Conservation (phyloP, 768 basidiomycete genomes). For the Infundibulicybe gibba region DNA sequence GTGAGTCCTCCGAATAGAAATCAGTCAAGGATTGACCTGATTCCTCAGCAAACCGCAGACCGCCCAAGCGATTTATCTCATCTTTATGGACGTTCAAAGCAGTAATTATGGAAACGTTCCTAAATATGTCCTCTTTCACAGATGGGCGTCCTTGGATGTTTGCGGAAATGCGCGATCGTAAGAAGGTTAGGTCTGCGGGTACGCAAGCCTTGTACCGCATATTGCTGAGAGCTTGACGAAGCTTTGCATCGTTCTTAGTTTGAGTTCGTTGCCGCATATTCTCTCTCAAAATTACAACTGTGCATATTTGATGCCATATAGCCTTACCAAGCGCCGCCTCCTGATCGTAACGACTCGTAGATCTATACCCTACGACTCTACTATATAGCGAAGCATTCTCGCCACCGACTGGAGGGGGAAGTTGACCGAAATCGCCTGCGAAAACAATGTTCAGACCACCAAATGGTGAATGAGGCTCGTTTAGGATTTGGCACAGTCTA, state of each 20-base stretch:
- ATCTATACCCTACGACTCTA: constrained; percentile 5
- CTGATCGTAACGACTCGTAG: constrained; percentile 6
- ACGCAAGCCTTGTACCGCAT: constrained; percentile 31
- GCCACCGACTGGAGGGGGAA: constrained; percentile 26
- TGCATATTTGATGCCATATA: constrained; percentile 27
- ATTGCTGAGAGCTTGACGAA: constrained; percentile 21
- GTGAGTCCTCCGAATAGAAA: constrained; percentile 20
- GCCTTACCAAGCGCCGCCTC: constrained; percentile 19
- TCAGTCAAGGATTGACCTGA: constrained; percentile 12
- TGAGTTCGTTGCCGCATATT: constrained; percentile 29
- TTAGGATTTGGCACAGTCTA: constrained; percentile 11
- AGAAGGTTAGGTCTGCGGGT: constrained; percentile 22
- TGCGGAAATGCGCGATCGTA: constrained; percentile 15
- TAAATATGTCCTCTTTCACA: constrained; percentile 12
- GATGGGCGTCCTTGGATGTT: constrained; percentile 1
- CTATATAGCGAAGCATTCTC: constrained; percentile 14
- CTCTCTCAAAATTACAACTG: constrained; percentile 27
- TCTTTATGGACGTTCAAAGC: constrained; percentile 23
- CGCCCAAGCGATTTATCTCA: constrained; percentile 24
- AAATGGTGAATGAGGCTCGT: constrained; percentile 16
- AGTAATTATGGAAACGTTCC: constrained; percentile 30
- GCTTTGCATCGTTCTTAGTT: constrained; percentile 18
- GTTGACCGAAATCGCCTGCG: constrained; percentile 42
- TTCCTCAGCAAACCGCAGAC: constrained; percentile 25
- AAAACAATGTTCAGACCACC: constrained; percentile 38